Evolutionary conservation across 352 stramenopile species (phyloP), one percentile per base, ranked within the genome.

Genomic region (Phytophthora hybrid): DNA sequence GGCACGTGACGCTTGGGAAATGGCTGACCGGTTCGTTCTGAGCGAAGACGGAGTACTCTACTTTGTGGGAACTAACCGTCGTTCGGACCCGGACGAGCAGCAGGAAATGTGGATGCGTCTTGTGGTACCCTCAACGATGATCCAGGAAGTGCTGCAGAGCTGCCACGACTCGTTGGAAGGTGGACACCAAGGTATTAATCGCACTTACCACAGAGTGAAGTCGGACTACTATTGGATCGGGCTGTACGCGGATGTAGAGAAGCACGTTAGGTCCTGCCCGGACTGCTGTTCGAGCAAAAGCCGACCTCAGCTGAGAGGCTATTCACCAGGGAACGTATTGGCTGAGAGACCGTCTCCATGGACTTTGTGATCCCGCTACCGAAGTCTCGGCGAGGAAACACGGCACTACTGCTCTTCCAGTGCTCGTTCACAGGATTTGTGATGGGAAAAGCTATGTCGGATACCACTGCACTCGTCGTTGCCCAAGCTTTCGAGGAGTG

Each of bases 361-460:
- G 58, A 66, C 53, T 72, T 64, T 16, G 29, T 62, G 29, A 72
- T 54, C 1, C 49, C 53, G 19, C 9, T 66, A 34, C 56, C 56
- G 18, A 47, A 31, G 44, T 47, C 37, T 29, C 49, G 19, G 2
- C 8, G 34, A 11, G 49, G 57, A 23, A 66, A 59, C 26, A 62
- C 59, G n/a, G 63, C 58, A 14, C 23, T 64, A 13, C 26, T 64
- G 11, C 44, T 58, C 8, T 59, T 77, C 21, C 58, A 64, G 29
- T 51, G 31, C 29, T 26, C 31, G 3, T 63, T 73, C 51, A 57
- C 49, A 11, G 51, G 58, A 1, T 73, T 66, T 23, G 65, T 73
- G 2, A 58, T 73, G 1, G 46, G 5, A 14, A 66, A 63, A 26
- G 57, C 65, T 7, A 73, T 73, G 65, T 10, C 37, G 0, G 37